Conservation (phyloP, 805 yeast species). For the Kuraishia molischiana region DNA sequence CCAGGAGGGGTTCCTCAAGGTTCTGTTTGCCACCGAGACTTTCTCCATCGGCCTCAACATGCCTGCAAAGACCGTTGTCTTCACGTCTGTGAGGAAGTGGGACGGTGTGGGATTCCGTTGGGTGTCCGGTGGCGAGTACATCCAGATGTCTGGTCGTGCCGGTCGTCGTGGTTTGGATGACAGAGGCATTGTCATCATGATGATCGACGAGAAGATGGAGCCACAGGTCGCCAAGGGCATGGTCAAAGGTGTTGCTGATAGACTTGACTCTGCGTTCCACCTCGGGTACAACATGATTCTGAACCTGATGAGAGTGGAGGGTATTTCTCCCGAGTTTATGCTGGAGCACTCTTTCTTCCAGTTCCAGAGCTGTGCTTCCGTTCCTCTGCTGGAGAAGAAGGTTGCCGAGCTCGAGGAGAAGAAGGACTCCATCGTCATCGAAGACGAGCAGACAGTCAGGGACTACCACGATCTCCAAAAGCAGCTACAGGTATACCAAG, state of each 20-base stretch:
- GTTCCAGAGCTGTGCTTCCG: conserved; percentile 86
- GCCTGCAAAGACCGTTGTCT: conserved; percentile 99
- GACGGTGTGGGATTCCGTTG: conserved; percentile 96
- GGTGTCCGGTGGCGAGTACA: conserved; percentile 99
- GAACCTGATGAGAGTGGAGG: conserved; percentile 94
- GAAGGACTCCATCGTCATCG: conserved; percentile 42
- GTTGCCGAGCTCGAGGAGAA: conserved; percentile 43
- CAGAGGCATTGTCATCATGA: conserved; percentile 95
- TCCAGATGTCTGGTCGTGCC: conserved; percentile 99
- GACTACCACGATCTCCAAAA: conserved; percentile 77
- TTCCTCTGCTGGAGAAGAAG: conserved; percentile 72
- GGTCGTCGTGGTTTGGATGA: conserved; percentile 94
- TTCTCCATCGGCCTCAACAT: conserved; percentile 96
- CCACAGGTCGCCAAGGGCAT: conserved; percentile 98
- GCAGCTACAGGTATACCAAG: conserved; percentile 60
- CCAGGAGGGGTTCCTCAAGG: conserved; percentile 94
- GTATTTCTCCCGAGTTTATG: conserved; percentile 97
- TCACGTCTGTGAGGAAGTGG: conserved; percentile 96
- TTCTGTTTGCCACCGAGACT: conserved; percentile 94
- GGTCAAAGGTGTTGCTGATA: conserved; percentile 98
- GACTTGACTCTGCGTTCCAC: conserved; percentile 96
- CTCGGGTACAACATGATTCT: conserved; percentile 95
- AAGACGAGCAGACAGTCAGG: conserved; percentile 63
- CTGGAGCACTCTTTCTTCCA: conserved; percentile 89
- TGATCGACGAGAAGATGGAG: conserved; percentile 99